phyloP scores from a whole-genome alignment of 1,284 basidiomycete genomes.

The Sporisorium sorghi region DNA sequence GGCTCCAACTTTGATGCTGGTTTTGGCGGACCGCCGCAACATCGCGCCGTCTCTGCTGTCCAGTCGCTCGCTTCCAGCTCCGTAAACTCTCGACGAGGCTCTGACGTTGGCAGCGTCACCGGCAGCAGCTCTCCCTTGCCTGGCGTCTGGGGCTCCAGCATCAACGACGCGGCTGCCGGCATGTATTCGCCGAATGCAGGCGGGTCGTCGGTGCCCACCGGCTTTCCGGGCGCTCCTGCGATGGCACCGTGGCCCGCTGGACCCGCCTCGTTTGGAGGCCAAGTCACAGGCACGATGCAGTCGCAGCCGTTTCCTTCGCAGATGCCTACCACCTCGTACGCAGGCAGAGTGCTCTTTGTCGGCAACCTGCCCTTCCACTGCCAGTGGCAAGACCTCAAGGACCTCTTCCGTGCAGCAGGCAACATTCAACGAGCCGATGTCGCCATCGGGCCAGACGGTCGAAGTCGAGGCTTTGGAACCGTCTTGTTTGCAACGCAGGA shows the following conservation, averaged over 20 bases:
- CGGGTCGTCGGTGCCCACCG: constrained; percentile 48
- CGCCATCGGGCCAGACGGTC: constrained; percentile 88
- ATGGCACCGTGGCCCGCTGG: constrained; percentile 48
- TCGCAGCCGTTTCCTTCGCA: constrained; percentile 45
- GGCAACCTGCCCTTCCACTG: constrained; percentile 68
- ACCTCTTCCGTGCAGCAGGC: constrained; percentile 64
- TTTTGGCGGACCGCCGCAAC: constrained; percentile 16
- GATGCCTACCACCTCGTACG: constrained; percentile 57
- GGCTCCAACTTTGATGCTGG: constrained; percentile 13
- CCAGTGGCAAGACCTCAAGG: constrained; percentile 69
- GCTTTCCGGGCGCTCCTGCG: constrained; percentile 47
- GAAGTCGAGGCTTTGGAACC: constrained; percentile 91
- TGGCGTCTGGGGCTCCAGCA: constrained; percentile 8
- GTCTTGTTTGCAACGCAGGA: constrained; percentile 90
- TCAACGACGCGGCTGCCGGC: constrained; percentile 16
- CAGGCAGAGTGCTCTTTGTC: constrained; percentile 66
- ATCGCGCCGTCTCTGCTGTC: constrained; percentile 33
- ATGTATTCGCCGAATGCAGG: constrained; percentile 27
- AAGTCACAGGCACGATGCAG: constrained; percentile 34
- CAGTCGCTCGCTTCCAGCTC: constrained; percentile 25
- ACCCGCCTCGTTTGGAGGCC: constrained; percentile 32
- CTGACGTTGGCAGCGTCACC: constrained; percentile 24
- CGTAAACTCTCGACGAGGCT: constrained; percentile 31
- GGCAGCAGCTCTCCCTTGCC: constrained; percentile 8
- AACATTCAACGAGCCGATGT: constrained; percentile 95